Percentiles rank a stretch among this genome's conserved stretches.
Evolutionary conservation across 2,329 filamentous ascomycete genomes (phyloP).

Genomic region (Colletotrichum viniferum): DNA sequence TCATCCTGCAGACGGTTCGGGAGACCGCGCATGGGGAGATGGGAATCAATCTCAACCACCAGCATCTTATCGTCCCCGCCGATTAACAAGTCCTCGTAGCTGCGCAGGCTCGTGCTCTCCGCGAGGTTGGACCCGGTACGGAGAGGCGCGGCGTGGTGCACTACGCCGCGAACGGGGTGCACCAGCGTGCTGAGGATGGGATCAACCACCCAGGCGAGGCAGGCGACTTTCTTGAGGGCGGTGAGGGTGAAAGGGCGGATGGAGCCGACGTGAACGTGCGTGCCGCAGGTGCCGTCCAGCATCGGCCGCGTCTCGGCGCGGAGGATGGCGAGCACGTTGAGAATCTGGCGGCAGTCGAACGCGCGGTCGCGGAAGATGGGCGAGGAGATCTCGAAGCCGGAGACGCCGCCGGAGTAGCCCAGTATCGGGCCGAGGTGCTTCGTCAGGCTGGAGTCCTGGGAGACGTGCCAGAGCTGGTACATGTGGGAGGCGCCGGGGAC

Average conservation of each 20-base stretch:
- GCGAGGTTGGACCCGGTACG: neutral
- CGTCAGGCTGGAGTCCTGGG: neutral
- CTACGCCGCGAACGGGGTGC: neutral
- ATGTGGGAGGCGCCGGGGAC: neutral
- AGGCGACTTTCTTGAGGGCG: neutral
- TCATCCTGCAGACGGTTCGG: neutral
- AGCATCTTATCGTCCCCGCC: neutral
- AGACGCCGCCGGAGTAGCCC: neutral
- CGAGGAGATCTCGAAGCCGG: slow-evolving; percentile 1
- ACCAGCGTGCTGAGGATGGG: neutral
- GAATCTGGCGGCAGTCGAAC: neutral
- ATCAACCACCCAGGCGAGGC: neutral
- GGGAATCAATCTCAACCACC: neutral
- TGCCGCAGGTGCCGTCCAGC: neutral
- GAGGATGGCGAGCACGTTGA: neutral
- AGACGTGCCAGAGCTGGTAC: neutral
- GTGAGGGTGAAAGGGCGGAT: neutral
- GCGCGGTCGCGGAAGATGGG: neutral
- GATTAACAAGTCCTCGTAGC: neutral
- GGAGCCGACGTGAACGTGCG: slow-evolving; percentile 11
- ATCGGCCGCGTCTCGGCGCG: neutral
- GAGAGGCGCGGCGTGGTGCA: neutral
- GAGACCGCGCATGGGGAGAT: neutral
- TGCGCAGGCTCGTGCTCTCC: neutral
- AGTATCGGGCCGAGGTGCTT: neutral